Evolutionary conservation across 805 yeast species (phyloP).

Genomic region (Wickerhamiella hasegawae): DNA sequence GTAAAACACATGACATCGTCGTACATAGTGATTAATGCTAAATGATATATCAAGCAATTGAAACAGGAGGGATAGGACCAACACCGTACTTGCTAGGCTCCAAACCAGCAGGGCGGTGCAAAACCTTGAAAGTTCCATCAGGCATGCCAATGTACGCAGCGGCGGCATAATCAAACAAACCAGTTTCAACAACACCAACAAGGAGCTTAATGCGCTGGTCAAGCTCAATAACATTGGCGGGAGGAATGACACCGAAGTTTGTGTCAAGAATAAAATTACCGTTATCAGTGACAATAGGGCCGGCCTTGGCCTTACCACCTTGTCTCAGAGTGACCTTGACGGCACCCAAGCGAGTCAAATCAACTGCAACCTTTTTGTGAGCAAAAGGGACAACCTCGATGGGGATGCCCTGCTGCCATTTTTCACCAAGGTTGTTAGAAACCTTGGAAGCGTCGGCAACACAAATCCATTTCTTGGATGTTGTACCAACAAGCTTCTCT

Average conservation of each 20-base stretch:
- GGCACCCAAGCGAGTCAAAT: constrained; percentile 51
- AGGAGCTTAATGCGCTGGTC: constrained; percentile 53
- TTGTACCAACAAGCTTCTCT: constrained; percentile 81
- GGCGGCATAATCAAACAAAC: constrained; percentile 58
- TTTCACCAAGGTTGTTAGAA: constrained; percentile 54
- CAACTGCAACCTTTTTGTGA: constrained; percentile 55
- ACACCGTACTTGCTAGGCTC: not conserved
- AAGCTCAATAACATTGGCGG: constrained; percentile 29
- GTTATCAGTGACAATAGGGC: constrained; percentile 92
- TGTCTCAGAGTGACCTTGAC: constrained; percentile 49
- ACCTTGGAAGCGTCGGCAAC: constrained; percentile 90
- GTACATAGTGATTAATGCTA: no score
- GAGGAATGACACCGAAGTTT: constrained; percentile 62
- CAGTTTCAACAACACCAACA: constrained; percentile 94
- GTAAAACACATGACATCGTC: no score
- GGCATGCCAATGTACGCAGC: constrained; percentile 83
- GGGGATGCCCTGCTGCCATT: constrained; percentile 87
- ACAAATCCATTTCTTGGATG: constrained; percentile 58
- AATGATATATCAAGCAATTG: no score
- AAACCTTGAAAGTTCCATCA: constrained; percentile 38
- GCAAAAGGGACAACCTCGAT: constrained; percentile 89
- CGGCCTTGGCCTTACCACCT: constrained; percentile 88
- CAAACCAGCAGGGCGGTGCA: not conserved
- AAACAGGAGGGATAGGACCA: no score
- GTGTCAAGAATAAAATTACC: constrained; percentile 89